These are phyloP conservation scores for Obba rivulosa DNA, from an alignment of 768 basidiomycete genomes.

Conservation along the genomic window DNA sequence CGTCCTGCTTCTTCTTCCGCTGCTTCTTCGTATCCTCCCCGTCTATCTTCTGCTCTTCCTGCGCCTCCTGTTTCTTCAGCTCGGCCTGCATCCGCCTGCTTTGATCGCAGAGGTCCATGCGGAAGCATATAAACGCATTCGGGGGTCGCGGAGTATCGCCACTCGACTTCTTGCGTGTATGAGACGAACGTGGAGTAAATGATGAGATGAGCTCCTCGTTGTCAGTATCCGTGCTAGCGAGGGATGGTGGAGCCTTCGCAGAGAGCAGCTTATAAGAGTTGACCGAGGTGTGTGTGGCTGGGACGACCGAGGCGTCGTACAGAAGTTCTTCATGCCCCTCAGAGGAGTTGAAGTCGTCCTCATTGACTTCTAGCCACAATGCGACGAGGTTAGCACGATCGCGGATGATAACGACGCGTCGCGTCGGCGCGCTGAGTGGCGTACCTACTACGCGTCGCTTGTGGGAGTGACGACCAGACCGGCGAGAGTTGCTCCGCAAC, in stretches of 20 bases:
- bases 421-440: not conserved
- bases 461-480: conserved; percentile 1
- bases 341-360: no score
- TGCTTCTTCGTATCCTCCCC: conserved; percentile 30
- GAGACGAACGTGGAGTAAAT: conserved; percentile 31
- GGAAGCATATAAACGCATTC: conserved; percentile 84
- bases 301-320: not conserved
- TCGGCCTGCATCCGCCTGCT: not conserved
- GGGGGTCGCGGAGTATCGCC: conserved; percentile 67
- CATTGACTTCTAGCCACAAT: no score
- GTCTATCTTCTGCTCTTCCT: not conserved
- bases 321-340: no score
- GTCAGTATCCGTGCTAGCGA: not conserved
- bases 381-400: not conserved
- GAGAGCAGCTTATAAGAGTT: conserved; percentile 6
- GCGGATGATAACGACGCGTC: conserved; percentile 6
- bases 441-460: not conserved
- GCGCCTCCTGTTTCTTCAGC: conserved; percentile 5
- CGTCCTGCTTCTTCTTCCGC: conserved; percentile 52
- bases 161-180: conserved; percentile 34
- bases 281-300: not conserved
- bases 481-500: conserved; percentile 1
- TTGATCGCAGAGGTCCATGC: conserved; percentile 54
- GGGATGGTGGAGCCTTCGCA: conserved; percentile 5
- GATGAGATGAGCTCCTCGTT: conserved; percentile 11